A percentile compares a stretch with the other conserved stretches of the same genome.
phyloP scores from a whole-genome alignment of 2,329 filamentous ascomycete species.

The Cercospora zeina region DNA sequence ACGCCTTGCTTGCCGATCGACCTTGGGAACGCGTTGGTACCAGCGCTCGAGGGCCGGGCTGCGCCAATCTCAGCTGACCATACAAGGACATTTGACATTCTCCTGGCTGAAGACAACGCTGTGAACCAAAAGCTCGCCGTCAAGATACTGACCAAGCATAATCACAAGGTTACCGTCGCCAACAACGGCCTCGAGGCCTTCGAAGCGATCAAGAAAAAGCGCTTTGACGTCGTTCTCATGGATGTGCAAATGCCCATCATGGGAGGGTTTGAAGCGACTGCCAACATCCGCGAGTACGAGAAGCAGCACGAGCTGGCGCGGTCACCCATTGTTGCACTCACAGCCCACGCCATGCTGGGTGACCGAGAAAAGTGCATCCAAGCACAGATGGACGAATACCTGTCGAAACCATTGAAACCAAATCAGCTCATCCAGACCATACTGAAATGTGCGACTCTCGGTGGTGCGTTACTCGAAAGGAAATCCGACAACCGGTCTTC shows the following conservation, averaged over 20 bases:
- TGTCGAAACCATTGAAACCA: conserved; percentile 94
- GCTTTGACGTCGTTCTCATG: conserved; percentile 97
- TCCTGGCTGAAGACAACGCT: conserved; percentile 93
- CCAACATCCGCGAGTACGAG: conserved; percentile 95
- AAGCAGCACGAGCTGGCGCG: conserved; percentile 74
- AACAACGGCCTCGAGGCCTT: conserved; percentile 93
- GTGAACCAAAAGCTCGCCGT: conserved; percentile 96
- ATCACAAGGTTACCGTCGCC: conserved; percentile 87
- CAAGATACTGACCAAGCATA: conserved; percentile 96
- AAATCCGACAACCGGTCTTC: conserved; percentile 51
- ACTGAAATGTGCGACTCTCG: conserved; percentile 90
- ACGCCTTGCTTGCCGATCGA: conserved; percentile 93
- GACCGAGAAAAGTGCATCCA: conserved; percentile 98
- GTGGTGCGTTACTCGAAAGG: conserved; percentile 77
- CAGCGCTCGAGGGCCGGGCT: conserved; percentile 87
- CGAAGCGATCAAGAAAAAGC: conserved; percentile 84
- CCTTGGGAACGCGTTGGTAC: conserved; percentile 92
- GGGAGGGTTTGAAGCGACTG: conserved; percentile 97
- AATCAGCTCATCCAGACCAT: conserved; percentile 98
- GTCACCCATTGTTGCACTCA: conserved; percentile 94
- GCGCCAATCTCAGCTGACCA: conserved; percentile 90
- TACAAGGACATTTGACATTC: conserved; percentile 90
- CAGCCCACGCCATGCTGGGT: conserved; percentile 97
- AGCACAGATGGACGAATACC: conserved; percentile 98
- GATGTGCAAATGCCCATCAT: conserved; percentile 99